phyloP scores from a whole-genome alignment of 257 asterid genomes.

The Handroanthus guayacan region DNA sequence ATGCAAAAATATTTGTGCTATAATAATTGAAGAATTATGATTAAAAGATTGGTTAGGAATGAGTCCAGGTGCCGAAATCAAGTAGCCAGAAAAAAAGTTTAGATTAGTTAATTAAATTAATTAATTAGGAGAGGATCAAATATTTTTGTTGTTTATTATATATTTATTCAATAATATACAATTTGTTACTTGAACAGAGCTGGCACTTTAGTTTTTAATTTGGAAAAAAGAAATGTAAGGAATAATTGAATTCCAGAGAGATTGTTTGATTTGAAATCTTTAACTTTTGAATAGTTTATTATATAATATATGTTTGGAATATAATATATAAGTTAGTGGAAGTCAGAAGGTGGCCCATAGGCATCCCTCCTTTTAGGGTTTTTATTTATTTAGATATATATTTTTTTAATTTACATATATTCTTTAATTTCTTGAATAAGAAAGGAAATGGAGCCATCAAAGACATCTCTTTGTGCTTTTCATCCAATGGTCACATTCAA shows the following conservation, averaged over 20 bases:
- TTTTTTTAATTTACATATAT: neutral
- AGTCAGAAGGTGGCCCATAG: conserved; percentile 65
- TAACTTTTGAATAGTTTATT: conserved; percentile 63
- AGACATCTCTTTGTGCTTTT: conserved; percentile 52
- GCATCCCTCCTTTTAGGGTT: conserved; percentile 44
- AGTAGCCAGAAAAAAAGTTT: neutral
- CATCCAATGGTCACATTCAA: conserved; percentile 49
- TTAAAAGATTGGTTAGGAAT: conserved; percentile 46
- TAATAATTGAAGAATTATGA: conserved; percentile 67
- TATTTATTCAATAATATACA: too few species aligned
- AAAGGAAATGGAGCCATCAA: conserved; percentile 32
- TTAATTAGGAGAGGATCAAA: conserved; percentile 24
- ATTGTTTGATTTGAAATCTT: conserved; percentile 65
- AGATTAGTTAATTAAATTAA: neutral
- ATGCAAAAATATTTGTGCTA: conserved; percentile 39
- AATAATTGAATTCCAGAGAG: conserved; percentile 69
- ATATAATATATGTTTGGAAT: conserved; percentile 55
- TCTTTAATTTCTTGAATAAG: conserved; percentile 32
- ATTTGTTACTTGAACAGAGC: conserved; percentile 45
- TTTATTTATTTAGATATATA: neutral
- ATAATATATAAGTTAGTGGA: conserved; percentile 61
- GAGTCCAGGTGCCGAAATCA: conserved; percentile 37
- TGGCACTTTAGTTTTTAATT: conserved; percentile 52
- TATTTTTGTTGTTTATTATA: conserved; percentile 44
- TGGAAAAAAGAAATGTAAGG: conserved; percentile 47